Evolutionary conservation across 2,329 filamentous ascomycete genomes (phyloP), one percentile per base, ranked within the genome.

Genomic region (Stylonectria norvegica): DNA sequence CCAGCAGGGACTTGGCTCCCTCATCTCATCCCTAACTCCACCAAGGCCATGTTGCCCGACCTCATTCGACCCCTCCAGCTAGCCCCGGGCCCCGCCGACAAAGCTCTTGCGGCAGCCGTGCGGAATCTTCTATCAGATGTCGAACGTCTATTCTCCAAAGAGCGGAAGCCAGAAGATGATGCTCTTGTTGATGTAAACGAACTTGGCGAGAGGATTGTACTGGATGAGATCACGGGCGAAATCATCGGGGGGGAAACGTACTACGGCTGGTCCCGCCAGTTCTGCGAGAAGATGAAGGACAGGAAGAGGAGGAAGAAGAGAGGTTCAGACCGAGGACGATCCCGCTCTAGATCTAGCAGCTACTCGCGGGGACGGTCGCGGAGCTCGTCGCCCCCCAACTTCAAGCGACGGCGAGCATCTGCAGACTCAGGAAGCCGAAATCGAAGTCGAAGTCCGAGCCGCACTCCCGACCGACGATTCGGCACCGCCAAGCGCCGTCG

Each of bases 251-350:
- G 82, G 2, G 82, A 87, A 48, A 87, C 85, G 1, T 94, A 94
- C 61, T 94, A 94, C 59, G 89, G 89, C 45, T 95, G 89, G 89
- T 91, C 88, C 5, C 76, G 78, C 27, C 70, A 71, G 1, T 93
- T 95, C 52, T 94, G 87, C 59, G 73, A 87, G 50, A 86, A 85
- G 57, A 93, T 93, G 85, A 88, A 84, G 64, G 67, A 71, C 36
- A 70, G 76, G 25, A 64, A 60, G 19, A 67, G 60, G 31, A 69
- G 65, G 40, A 34, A 17, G 3, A 36, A 38, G 12, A 46, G 44
- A 25, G 43, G 40, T 8, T 48, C 52, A 5, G 59, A 45, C 1
- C 34, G 65, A 18, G 65, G 62, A 4, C 60, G 65, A 4, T 69
- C 69, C 3, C 48, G 43, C 7, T 65, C 63, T 15, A 36, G 48